A percentile compares a stretch with the other conserved stretches of the same genome.
phyloP scores from a whole-genome alignment of 345 rosid species.

The Populus davidiana region DNA sequence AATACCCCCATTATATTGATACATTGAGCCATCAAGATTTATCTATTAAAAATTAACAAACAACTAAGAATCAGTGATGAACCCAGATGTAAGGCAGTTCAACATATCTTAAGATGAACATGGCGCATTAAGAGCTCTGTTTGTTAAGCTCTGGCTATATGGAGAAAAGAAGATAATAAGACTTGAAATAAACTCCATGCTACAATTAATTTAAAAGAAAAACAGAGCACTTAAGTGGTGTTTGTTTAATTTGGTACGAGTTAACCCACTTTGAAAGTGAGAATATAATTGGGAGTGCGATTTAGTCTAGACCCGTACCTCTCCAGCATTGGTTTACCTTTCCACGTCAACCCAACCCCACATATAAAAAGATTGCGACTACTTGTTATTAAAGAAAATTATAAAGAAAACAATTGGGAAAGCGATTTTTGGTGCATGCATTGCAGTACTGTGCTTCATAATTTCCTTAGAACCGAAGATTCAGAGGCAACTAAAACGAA shows the following conservation, averaged over 20 bases:
- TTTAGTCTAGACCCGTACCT: slow-evolving; percentile 15
- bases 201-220: slow-evolving; percentile 26
- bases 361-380: neutral
- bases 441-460: too few relatives aligned
- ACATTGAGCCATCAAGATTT: too few relatives aligned
- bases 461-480: slow-evolving; percentile 5
- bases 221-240: slow-evolving; percentile 26
- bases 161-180: neutral
- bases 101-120: neutral
- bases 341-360: slow-evolving; percentile 17
- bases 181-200: slow-evolving; percentile 14
- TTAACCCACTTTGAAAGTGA: slow-evolving; percentile 27
- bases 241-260: slow-evolving; percentile 9
- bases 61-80: neutral
- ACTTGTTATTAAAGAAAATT: neutral
- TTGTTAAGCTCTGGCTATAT: neutral
- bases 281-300: slow-evolving; percentile 19
- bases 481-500: neutral
- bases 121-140: neutral
- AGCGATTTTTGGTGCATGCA: neutral
- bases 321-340: slow-evolving; percentile 28
- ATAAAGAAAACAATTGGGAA: neutral
- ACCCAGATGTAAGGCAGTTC: neutral
- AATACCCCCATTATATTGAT: too few relatives aligned
- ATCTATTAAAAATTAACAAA: too few relatives aligned